phyloP scores from a whole-genome alignment of 768 basidiomycete species.

The Termitomyces sp. region DNA sequence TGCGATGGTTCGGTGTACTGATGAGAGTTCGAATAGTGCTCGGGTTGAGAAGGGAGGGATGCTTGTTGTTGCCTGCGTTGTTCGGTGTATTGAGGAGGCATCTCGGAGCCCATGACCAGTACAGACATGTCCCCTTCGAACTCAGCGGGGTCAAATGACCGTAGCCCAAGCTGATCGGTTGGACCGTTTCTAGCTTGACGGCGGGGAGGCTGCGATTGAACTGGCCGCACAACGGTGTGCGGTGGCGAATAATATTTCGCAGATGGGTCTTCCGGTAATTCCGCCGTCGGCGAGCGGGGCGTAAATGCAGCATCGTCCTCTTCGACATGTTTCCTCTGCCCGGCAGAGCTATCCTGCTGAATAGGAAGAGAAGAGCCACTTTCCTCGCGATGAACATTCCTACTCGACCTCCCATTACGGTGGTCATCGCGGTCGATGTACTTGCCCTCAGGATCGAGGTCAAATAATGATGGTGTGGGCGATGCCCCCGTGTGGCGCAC shows the following conservation, averaged over 20 bases:
- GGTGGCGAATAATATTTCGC: constrained; percentile 24
- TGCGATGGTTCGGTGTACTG: neutral
- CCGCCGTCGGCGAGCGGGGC: constrained; percentile 59
- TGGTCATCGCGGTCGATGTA: too few relatives aligned
- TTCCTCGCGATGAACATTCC: too few relatives aligned
- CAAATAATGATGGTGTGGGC: too few relatives aligned
- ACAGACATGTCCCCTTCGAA: constrained; percentile 35
- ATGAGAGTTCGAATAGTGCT: too few relatives aligned
- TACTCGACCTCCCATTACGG: too few relatives aligned
- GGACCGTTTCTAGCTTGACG: constrained; percentile 30
- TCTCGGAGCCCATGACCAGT: constrained; percentile 19
- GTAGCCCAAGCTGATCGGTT: constrained; percentile 57
- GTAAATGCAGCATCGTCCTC: constrained; percentile 48
- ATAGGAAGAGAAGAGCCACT: too few relatives aligned
- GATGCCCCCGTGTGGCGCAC: constrained; percentile 19
- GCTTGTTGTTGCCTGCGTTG: constrained; percentile 15
- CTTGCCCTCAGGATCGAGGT: too few relatives aligned
- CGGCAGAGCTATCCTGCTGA: too few relatives aligned
- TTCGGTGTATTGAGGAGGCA: constrained; percentile 24
- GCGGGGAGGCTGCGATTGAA: too few relatives aligned
- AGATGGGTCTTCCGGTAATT: constrained; percentile 43
- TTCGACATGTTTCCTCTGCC: constrained; percentile 31
- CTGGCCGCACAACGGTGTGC: constrained; percentile 15
- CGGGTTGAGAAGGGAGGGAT: too few relatives aligned
- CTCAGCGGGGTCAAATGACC: constrained; percentile 51